phyloP scores from a whole-genome alignment of 805 yeast species.

The Ogataea trehaloabstinens region DNA sequence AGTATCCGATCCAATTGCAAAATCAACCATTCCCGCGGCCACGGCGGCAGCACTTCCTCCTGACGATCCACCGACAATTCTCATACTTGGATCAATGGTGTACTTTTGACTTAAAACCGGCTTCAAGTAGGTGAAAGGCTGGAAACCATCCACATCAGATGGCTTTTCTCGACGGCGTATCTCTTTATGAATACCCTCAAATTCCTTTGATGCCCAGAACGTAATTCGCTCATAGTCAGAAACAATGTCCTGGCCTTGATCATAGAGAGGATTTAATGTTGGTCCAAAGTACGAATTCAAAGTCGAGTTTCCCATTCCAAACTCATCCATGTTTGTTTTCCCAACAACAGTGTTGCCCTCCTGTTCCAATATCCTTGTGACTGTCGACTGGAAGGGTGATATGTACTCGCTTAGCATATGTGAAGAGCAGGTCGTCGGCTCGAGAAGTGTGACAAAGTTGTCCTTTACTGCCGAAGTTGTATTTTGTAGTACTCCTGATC shows the following conservation, averaged over 20 bases:
- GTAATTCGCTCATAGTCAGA: slow-evolving; percentile 21
- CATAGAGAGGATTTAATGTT: slow-evolving; percentile 48
- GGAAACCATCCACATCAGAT: slow-evolving; percentile 7
- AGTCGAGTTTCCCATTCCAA: slow-evolving; percentile 91
- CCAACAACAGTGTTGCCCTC: slow-evolving; percentile 62
- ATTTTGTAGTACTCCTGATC: slow-evolving; percentile 26
- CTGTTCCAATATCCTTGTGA: slow-evolving; percentile 48
- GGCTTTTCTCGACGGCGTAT: slow-evolving; percentile 42
- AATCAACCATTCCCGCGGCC: slow-evolving; percentile 64
- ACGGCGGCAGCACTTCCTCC: slow-evolving; percentile 97
- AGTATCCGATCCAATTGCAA: slow-evolving; percentile 91
- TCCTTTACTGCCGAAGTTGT: slow-evolving; percentile 64
- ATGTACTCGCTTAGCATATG: slow-evolving; percentile 52
- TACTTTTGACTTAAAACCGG: slow-evolving; percentile 17
- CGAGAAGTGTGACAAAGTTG: slow-evolving; percentile 63
- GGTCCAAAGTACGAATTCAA: slow-evolving; percentile 57
- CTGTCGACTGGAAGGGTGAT: slow-evolving; percentile 85
- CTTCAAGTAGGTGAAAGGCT: slow-evolving; percentile 12
- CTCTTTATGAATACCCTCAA: slow-evolving; percentile 12
- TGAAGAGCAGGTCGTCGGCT: slow-evolving; percentile 80
- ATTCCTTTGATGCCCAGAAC: slow-evolving; percentile 22
- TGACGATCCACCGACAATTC: slow-evolving; percentile 85
- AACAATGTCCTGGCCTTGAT: slow-evolving; percentile 20
- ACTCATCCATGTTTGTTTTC: slow-evolving; percentile 91
- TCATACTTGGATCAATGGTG: slow-evolving; percentile 23